Percentiles rank a stretch among this genome's conserved stretches.
phyloP scores from a whole-genome alignment of 371 early-diverging fungal genomes.

The Apophysomyces sp. region DNA sequence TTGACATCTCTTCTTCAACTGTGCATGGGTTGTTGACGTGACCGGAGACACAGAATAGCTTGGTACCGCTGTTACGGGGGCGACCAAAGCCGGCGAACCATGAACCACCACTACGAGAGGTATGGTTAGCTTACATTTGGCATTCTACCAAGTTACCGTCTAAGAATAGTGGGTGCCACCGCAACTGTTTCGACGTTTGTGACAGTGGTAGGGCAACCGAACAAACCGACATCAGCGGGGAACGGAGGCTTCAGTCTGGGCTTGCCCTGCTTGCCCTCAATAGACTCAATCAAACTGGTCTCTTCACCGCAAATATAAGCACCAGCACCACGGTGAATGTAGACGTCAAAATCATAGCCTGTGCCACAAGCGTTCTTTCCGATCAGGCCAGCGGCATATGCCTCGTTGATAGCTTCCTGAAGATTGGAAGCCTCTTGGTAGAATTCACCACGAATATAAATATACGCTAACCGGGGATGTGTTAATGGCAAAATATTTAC shows the following conservation, averaged over 20 bases:
- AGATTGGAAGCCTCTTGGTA: conserved; percentile 94
- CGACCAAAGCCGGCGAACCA: conserved; percentile 97
- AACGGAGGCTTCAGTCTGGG: conserved; percentile 98
- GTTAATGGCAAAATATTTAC: not conserved
- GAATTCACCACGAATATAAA: conserved; percentile 98
- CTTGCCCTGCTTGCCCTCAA: conserved; percentile 98
- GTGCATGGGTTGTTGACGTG: conserved; percentile 97
- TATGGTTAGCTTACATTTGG: not conserved
- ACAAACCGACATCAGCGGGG: conserved; percentile 97
- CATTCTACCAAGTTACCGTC: conserved; percentile 48
- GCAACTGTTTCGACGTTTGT: conserved; percentile 98
- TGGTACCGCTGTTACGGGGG: conserved; percentile 92
- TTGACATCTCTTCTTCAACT: conserved; percentile 98
- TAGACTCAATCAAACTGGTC: conserved; percentile 95
- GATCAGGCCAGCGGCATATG: conserved; percentile 90
- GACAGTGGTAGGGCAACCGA: conserved; percentile 98
- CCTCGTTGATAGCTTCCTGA: conserved; percentile 95
- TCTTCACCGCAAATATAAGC: conserved; percentile 99
- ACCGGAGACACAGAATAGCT: conserved; percentile 96
- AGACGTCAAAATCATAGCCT: conserved; percentile 96
- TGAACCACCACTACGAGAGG: conserved; percentile 66
- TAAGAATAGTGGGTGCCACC: conserved; percentile 94
- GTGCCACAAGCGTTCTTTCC: conserved; percentile 97
- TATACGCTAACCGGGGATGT: conserved; percentile 66
- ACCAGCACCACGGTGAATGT: conserved; percentile 96